Evolutionary conservation across 345 rosid species (phyloP).

Genomic region (Aquilaria sinensis): DNA sequence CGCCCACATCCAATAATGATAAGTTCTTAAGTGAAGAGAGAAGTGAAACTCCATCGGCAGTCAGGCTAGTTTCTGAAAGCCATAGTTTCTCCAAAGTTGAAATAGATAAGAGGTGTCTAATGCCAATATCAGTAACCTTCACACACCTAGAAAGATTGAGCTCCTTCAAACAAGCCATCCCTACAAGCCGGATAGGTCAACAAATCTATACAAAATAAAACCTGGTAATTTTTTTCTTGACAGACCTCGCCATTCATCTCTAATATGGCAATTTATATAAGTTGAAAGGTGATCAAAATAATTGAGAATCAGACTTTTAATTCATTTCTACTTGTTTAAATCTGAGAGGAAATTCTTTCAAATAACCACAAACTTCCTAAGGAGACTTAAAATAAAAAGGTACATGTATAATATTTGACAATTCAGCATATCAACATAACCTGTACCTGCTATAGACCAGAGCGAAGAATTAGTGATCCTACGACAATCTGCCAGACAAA

Average conservation of each 20-base stretch:
- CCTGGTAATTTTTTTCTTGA: too few relatives aligned
- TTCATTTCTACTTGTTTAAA: too few relatives aligned
- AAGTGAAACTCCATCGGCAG: conserved; percentile 52
- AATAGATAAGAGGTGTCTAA: conserved; percentile 66
- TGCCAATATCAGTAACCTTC: conserved; percentile 68
- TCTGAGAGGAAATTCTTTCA: too few relatives aligned
- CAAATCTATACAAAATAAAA: not conserved
- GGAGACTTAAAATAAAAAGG: not conserved
- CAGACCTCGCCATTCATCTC: too few relatives aligned
- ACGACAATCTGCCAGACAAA: conserved; percentile 63
- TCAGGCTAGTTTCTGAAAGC: conserved; percentile 59
- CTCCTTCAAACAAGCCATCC: conserved; percentile 64
- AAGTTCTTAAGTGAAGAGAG: conserved; percentile 60
- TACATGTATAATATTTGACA: too few relatives aligned
- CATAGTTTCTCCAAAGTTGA: conserved; percentile 50
- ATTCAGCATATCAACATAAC: too few relatives aligned
- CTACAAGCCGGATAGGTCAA: conserved; percentile 24
- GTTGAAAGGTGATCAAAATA: too few relatives aligned
- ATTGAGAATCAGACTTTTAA: too few relatives aligned
- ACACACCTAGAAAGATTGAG: conserved; percentile 74
- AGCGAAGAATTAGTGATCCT: conserved; percentile 62
- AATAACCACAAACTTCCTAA: not conserved
- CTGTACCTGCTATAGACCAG: conserved; percentile 69
- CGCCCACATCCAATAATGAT: conserved; percentile 70
- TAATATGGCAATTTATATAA: too few relatives aligned